Base-by-base conservation (phyloP, 2,329 filamentous ascomycete genomes). In the Sporothrix pseudoabietina region DNA sequence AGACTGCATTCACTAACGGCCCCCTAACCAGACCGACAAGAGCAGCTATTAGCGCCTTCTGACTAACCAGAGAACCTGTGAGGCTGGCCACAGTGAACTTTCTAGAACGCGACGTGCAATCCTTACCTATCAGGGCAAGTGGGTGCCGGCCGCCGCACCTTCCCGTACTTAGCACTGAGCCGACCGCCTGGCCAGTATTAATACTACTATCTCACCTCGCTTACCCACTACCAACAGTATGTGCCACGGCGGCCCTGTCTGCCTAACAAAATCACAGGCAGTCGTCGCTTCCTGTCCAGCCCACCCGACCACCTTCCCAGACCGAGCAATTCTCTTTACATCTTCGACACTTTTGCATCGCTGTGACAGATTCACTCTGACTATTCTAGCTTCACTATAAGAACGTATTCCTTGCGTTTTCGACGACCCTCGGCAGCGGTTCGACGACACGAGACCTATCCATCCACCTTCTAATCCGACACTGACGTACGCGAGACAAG, bases 1-100 rank as follows among this genome's bases (percentile, higher is more conserved):
- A 55, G 8, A 30, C 41, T 9, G 32, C 41, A 30, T 49, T 68
- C n/a, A 19, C 47, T 68, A 10, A 30, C n/a, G 14, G 35, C 16
- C 57, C 1, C 41, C 41, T 49, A 44, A n/a, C 63, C 14, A 35
- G 55, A 19, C 55, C 30, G n/a, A n/a, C 35, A 16, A 19, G 22
- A 49, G 14, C 63, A 32, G 30, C 22, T 69, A 30, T 52, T 68
- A 68, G 47, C 26, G 41, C 47, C 19, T 41, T 41, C 59, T 74
- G 69, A 71, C 72, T 68, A 61, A 66, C 35, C 35, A 35, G 5
- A 35, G 35, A 35, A 35, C 52, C 22, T n/a, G 8, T 47, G 61
- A 72, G 41, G 59, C 47, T 68, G 59, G 54, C 41, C 16, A 30
- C 22, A 66, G 70, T 77, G 76, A 77, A 77, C 72, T 75, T 77